Evolutionary conservation across 495 filamentous ascomycete species (phyloP), one percentile per base, ranked within the genome.

Genomic region (Aspergillus baeticus): DNA sequence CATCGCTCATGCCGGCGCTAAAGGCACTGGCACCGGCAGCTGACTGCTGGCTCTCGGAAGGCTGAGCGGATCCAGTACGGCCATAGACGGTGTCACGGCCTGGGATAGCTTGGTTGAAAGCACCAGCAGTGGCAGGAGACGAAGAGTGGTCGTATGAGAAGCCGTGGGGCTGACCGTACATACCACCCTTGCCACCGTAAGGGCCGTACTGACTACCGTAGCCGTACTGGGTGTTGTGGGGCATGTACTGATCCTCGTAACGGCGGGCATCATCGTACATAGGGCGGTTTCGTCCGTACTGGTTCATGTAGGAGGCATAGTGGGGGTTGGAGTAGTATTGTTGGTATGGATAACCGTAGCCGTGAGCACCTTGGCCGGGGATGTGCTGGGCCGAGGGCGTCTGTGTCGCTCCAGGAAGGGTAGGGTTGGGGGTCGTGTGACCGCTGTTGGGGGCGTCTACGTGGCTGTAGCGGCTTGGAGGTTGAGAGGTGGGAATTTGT

Each of bases 341-440:
- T 29, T 89, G 89, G 62, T 90, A 86, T 56, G 76, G 79, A 64
- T 89, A 89, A 50, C 81, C 80, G 68, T 86, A 93, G 58, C 65
- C 74, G 54, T 81, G 76, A 51, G 74, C 75, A 34, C 50, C 75
- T 60, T 85, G 84, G 46, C 74, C 81, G 58, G 77, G 78, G 68
- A 85, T 83, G 45, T 88, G 85, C 64, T 86, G 84, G 52, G 81
- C 75, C 50, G 84, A 81, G 11, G 79, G 84, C 29, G 77, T 76
- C 61, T 83, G 83, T 47, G 85, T 86, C 56, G 87, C 86, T 23
- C 75, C 81, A 58, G 88, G 87, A 51, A 88, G 73, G 35, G 86
- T 84, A 21, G 89, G 91, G 69, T 93, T 93, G 7, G 92, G 91
- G 5, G 93, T 96, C 37, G 86, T 92, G 63, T 95, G 87, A 14